Conservation (phyloP, 768 basidiomycete genomes). For the Agrocybe pediades region DNA sequence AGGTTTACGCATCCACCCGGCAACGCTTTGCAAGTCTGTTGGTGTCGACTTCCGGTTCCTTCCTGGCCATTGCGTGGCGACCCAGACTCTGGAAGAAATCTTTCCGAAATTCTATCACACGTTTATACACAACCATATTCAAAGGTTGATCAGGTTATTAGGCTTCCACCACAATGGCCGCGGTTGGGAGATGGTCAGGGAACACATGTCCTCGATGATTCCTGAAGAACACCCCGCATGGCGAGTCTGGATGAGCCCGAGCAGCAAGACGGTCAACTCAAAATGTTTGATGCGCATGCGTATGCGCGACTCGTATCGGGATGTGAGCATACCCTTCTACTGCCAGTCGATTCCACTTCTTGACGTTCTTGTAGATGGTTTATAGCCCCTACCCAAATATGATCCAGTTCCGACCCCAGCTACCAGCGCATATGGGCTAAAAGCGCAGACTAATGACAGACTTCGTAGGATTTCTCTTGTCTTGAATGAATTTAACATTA, state of each 20-base stretch:
- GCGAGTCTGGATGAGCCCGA: constrained; percentile 47
- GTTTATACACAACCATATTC: constrained; percentile 60
- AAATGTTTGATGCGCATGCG: constrained; percentile 65
- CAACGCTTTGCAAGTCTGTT: constrained; percentile 47
- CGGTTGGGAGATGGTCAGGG: constrained; percentile 52
- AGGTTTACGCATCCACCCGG: constrained; percentile 56
- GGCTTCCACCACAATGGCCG: constrained; percentile 51
- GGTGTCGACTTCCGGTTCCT: constrained; percentile 54
- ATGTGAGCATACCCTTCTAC: constrained; percentile 37
- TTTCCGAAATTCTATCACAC: constrained; percentile 64
- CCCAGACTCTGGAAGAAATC: constrained; percentile 47
- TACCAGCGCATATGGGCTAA: background rate
- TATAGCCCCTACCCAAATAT: constrained; percentile 55
- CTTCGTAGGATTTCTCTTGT: no score
- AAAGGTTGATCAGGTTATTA: constrained; percentile 55
- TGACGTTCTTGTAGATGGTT: constrained; percentile 40
- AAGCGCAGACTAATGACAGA: no score
- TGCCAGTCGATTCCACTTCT: background rate
- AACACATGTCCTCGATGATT: constrained; percentile 44
- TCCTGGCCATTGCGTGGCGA: constrained; percentile 53
- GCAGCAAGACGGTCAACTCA: constrained; percentile 42
- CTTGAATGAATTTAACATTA: background rate
- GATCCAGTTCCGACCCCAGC: constrained; percentile 45
- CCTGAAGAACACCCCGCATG: constrained; percentile 46
- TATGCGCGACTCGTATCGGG: constrained; percentile 54